Conservation (phyloP, 1,284 basidiomycete genomes). For the Microbotryum scabiosae region DNA sequence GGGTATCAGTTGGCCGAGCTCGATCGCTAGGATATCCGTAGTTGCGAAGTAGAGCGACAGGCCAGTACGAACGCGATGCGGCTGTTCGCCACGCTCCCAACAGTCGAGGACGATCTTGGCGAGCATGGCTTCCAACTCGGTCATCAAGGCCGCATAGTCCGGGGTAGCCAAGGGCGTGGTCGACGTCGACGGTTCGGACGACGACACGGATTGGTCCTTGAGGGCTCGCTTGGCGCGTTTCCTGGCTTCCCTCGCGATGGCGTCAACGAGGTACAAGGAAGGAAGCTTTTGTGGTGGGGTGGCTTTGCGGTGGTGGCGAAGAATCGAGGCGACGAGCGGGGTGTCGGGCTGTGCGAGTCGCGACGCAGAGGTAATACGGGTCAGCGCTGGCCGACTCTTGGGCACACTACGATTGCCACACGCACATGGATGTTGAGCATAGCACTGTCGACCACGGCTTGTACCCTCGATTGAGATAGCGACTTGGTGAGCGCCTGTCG, state of each 20-base stretch:
- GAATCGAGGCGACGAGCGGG: slow-evolving; percentile 71
- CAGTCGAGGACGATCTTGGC: slow-evolving; percentile 76
- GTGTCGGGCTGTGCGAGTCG: slow-evolving; percentile 57
- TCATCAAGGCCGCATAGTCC: slow-evolving; percentile 71
- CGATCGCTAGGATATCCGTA: neutral
- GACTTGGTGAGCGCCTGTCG: no score
- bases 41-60: neutral
- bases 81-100: slow-evolving; percentile 52
- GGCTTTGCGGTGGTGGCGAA: slow-evolving; percentile 71
- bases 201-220: slow-evolving; percentile 28
- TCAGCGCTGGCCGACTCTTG: neutral
- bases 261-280: slow-evolving; percentile 83
- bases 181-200: neutral
- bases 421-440: neutral
- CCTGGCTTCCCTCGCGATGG: slow-evolving; percentile 72
- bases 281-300: slow-evolving; percentile 59
- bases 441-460: neutral
- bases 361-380: neutral
- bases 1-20: neutral
- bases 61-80: slow-evolving; percentile 67
- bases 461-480: neutral
- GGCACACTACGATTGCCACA: no score
- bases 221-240: slow-evolving; percentile 53
- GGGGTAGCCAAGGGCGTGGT: slow-evolving; percentile 34
- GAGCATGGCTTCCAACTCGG: slow-evolving; percentile 75